phyloP scores from a whole-genome alignment of 441 rosid species.

The Arabidopsis lyrata region DNA sequence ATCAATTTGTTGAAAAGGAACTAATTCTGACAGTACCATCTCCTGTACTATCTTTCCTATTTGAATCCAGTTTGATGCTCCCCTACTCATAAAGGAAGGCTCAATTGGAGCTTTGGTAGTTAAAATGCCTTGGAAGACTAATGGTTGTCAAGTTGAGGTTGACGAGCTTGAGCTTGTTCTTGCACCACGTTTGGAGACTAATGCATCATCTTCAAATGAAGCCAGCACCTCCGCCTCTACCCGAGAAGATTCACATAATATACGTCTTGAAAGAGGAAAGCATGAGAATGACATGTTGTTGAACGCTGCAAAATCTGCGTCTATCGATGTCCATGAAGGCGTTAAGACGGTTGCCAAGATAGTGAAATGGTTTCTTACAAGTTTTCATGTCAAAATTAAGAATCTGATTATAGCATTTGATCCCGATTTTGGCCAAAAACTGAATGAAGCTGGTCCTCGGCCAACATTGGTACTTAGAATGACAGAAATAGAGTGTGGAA shows the following conservation, averaged over 20 bases:
- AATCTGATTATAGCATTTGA: constrained; percentile 88
- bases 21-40: constrained; percentile 1
- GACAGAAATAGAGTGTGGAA: constrained; percentile 78
- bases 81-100: constrained; percentile 90
- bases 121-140: constrained; percentile 86
- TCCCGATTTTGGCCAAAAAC: constrained; percentile 56
- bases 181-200: constrained; percentile 55
- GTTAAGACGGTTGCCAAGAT: constrained; percentile 98
- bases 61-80: constrained; percentile 67
- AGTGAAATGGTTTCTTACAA: constrained; percentile 91
- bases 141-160: constrained; percentile 89
- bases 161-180: constrained; percentile 93
- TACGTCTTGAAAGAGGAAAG: constrained; percentile 49
- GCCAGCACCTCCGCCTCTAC: constrained; percentile 47
- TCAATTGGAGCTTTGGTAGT: constrained; percentile 85
- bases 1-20: neutral
- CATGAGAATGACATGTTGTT: constrained; percentile 51
- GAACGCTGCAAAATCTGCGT: constrained; percentile 51
- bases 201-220: constrained; percentile 38
- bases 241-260: constrained; percentile 46
- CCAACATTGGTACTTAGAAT: constrained; percentile 77
- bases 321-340: constrained; percentile 92
- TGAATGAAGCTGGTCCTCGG: constrained; percentile 46
- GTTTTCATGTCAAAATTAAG: constrained; percentile 80
- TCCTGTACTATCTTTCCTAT: constrained; percentile 15